These are phyloP conservation scores for Fonsecaea multimorphosa DNA, from an alignment of 2,329 filamentous ascomycete genomes.

Conservation along the genomic window DNA sequence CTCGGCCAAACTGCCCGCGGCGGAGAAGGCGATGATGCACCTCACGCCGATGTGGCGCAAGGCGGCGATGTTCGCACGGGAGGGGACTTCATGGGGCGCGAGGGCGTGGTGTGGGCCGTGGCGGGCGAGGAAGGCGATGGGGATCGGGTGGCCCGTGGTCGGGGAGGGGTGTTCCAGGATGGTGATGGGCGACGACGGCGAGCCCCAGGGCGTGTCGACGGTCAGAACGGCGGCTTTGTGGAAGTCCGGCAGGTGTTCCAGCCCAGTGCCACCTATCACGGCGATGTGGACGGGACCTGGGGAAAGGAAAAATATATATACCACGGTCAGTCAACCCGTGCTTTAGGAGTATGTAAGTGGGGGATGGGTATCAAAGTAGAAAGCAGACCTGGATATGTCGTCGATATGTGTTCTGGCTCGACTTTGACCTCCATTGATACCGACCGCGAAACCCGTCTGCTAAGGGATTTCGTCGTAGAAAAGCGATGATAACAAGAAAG, in stretches of 20 bases:
- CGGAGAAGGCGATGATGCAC: slow-evolving; percentile 90
- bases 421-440: slow-evolving; percentile 16
- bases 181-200: slow-evolving; percentile 75
- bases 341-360: no score
- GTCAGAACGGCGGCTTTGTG: slow-evolving; percentile 79
- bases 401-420: slow-evolving; percentile 23
- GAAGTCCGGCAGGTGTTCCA: slow-evolving; percentile 85
- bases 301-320: neutral
- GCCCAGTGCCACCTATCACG: slow-evolving; percentile 91
- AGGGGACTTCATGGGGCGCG: slow-evolving; percentile 92
- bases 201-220: slow-evolving; percentile 85
- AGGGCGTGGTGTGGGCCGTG: slow-evolving; percentile 88
- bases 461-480: neutral
- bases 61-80: slow-evolving; percentile 97
- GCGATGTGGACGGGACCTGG: slow-evolving; percentile 78
- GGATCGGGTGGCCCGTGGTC: slow-evolving; percentile 64
- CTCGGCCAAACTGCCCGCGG: slow-evolving; percentile 90
- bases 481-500: neutral
- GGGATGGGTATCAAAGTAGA: neutral
- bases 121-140: slow-evolving; percentile 88
- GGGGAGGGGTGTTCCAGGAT: slow-evolving; percentile 86
- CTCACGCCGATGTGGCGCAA: slow-evolving; percentile 87
- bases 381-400: slow-evolving; percentile 30
- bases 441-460: neutral
- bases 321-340: neutral